Conservation (phyloP, 306 rosid species). For the Castanospermum australe region DNA sequence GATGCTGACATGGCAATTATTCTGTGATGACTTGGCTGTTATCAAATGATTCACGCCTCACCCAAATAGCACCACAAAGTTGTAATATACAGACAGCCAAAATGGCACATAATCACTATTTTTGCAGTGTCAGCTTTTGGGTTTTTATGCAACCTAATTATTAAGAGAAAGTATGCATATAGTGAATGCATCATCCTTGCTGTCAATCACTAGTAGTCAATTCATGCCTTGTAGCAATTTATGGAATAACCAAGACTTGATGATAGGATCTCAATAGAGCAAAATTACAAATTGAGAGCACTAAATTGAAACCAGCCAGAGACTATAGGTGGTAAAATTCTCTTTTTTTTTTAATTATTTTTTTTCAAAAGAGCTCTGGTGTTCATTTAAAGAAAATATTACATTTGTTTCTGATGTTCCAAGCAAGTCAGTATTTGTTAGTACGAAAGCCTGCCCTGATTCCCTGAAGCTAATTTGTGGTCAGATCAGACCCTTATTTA, state of each 20-base stretch:
- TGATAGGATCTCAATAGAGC: neutral
- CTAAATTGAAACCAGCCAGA: neutral
- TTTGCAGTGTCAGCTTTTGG: no score
- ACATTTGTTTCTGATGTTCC: neutral
- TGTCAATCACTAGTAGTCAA: neutral
- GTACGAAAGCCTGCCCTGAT: slow-evolving; percentile 1
- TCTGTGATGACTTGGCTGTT: neutral
- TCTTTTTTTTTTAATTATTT: neutral
- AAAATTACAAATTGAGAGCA: neutral
- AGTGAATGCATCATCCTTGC: neutral
- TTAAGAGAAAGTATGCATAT: no score
- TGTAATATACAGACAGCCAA: no score
- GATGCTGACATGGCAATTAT: neutral
- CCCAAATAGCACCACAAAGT: no score
- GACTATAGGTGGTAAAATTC: neutral
- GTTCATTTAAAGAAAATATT: neutral
- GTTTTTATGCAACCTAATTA: no score
- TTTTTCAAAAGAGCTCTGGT: neutral
- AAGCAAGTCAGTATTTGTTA: neutral
- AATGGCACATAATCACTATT: no score
- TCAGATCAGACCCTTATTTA: neutral
- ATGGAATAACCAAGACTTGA: neutral
- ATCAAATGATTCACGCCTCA: no score
- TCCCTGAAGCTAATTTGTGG: neutral
- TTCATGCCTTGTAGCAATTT: neutral